These are phyloP conservation scores for Psilocybe cyanescens DNA, from an alignment of 768 basidiomycete species.

Conservation along the genomic window DNA sequence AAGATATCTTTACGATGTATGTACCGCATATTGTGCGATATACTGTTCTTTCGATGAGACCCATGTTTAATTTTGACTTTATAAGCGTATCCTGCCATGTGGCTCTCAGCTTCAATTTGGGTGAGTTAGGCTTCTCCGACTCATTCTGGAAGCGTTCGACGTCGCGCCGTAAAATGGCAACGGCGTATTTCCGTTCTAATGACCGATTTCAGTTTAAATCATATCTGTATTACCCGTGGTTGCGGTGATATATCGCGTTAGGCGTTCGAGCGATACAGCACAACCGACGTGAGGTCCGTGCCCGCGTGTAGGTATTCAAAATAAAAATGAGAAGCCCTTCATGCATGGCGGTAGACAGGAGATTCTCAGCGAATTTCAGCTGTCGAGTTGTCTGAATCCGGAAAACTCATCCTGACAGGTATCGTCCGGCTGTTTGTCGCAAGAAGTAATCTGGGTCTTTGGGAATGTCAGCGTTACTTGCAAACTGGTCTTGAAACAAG, in stretches of 20 bases:
- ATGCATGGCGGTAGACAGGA: not conserved
- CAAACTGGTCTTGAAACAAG: too few species aligned
- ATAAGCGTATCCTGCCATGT: not conserved
- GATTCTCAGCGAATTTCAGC: not conserved
- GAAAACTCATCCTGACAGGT: too few species aligned
- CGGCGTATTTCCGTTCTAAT: not conserved
- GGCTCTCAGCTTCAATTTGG: not conserved
- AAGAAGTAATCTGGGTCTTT: slow-evolving; percentile 62
- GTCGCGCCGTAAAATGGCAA: not conserved
- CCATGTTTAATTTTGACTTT: not conserved
- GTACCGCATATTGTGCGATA: too few species aligned
- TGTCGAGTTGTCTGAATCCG: too few species aligned
- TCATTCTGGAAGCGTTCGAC: not conserved
- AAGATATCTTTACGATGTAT: too few species aligned
- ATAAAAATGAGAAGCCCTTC: not conserved
- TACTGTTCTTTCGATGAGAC: not conserved
- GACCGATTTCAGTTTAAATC: not conserved
- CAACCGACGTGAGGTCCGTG: slow-evolving; percentile 3
- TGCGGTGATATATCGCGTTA: slow-evolving; percentile 7
- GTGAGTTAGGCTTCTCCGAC: not conserved
- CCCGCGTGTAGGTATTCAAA: not conserved
- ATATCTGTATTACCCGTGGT: not conserved
- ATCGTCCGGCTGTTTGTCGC: slow-evolving; percentile 38
- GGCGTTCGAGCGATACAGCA: not conserved
- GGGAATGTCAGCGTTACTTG: too few species aligned